phyloP scores from a whole-genome alignment of 805 yeast genomes.

The Maudiozyma bulderi region DNA sequence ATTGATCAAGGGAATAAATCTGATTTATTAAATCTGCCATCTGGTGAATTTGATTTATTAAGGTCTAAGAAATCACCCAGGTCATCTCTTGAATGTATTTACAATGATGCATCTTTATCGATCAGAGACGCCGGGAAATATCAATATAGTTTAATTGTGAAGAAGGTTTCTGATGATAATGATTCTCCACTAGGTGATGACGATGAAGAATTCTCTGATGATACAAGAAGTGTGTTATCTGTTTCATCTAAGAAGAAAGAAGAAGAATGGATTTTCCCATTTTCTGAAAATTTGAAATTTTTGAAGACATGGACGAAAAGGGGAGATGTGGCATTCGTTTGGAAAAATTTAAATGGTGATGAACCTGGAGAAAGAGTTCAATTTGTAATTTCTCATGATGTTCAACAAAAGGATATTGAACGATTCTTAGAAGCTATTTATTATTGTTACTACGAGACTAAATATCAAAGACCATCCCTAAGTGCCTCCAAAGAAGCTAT shows the following conservation, averaged over 20 bases:
- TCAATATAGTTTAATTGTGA: constrained; percentile 61
- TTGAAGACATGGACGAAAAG: constrained; percentile 42
- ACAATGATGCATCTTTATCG: constrained; percentile 67
- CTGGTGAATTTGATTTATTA: constrained; percentile 68
- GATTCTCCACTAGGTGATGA: constrained; percentile 42
- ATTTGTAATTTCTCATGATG: constrained; percentile 57
- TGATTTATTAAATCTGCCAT: constrained; percentile 58
- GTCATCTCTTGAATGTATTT: constrained; percentile 75
- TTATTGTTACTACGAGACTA: constrained; percentile 68
- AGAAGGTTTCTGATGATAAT: constrained; percentile 62
- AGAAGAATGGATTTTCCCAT: constrained; percentile 65
- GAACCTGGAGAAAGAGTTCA: constrained; percentile 71
- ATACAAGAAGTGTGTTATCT: constrained; percentile 27
- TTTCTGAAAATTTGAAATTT: constrained; percentile 52
- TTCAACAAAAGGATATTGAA: constrained; percentile 43
- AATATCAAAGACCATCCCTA: constrained; percentile 47
- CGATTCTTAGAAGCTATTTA: constrained; percentile 53
- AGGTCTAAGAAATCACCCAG: constrained; percentile 76
- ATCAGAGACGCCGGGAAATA: constrained; percentile 60
- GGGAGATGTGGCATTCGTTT: constrained; percentile 52
- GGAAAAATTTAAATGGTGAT: constrained; percentile 85
- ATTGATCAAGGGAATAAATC: constrained; percentile 48
- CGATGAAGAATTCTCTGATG: constrained; percentile 35
- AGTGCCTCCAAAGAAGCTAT: constrained; percentile 40
- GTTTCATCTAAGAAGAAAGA: constrained; percentile 27